Percentiles rank a stretch among this genome's conserved stretches.
Conservation (phyloP, 2,329 filamentous ascomycete species). For the Fusarium sp. region DNA sequence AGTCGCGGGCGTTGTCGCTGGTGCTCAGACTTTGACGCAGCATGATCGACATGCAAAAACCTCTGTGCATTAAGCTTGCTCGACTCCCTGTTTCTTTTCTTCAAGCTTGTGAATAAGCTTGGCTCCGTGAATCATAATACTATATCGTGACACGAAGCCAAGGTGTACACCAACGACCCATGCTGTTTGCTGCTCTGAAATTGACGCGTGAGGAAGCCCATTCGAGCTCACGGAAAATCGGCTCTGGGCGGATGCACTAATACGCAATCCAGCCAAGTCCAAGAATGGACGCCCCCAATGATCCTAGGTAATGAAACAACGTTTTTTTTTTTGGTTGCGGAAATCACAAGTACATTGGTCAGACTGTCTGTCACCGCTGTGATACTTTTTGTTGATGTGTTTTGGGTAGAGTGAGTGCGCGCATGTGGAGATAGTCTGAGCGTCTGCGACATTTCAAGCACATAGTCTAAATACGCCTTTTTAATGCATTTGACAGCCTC, state of each 20-base stretch:
- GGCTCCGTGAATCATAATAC: constrained; percentile 24
- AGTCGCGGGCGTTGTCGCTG: constrained; percentile 16
- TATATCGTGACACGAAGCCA: constrained; percentile 28
- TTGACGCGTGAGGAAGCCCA: constrained; percentile 14
- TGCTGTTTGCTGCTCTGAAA: constrained; percentile 12
- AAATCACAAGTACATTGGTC: constrained; percentile 1
- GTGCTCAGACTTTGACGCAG: constrained; percentile 21
- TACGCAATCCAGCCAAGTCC: constrained; percentile 18
- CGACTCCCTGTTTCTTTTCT: constrained; percentile 32
- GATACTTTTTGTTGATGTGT: constrained; percentile 2
- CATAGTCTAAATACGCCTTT: neutral
- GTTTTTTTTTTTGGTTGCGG: neutral
- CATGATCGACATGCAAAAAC: constrained; percentile 35
- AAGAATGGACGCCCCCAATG: constrained; percentile 15
- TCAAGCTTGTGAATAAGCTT: constrained; percentile 34
- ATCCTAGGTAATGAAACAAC: constrained; percentile 4
- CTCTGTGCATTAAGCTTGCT: constrained; percentile 14
- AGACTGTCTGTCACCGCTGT: constrained; percentile 8
- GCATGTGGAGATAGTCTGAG: neutral
- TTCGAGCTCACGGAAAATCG: constrained; percentile 35
- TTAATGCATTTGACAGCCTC: constrained; percentile 2
- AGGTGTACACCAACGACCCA: constrained; percentile 24
- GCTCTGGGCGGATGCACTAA: constrained; percentile 30
- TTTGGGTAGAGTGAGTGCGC: constrained; percentile 2
- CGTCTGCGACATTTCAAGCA: neutral